Percentiles rank a stretch among this genome's conserved stretches.
These are phyloP conservation scores for Neurospora sp. DNA, from an alignment of 495 filamentous ascomycete genomes.

Conservation along the genomic window DNA sequence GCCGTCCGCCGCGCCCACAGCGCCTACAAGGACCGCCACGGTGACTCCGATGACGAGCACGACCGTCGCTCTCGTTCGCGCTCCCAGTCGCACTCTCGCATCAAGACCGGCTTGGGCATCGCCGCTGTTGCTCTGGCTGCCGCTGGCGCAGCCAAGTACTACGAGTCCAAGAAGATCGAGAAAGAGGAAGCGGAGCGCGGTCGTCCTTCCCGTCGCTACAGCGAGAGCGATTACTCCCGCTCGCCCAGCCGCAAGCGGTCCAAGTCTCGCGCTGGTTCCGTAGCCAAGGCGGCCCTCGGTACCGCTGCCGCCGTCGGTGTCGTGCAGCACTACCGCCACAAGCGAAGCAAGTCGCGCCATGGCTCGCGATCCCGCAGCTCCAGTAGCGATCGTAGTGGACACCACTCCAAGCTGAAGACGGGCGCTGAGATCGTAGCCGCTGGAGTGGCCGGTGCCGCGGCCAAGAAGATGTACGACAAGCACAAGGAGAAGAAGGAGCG, in stretches of 20 bases:
- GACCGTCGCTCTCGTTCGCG: slow-evolving; percentile 36
- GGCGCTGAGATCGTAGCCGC: slow-evolving; percentile 59
- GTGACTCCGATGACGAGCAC: slow-evolving; percentile 36
- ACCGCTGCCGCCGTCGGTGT: slow-evolving; percentile 70
- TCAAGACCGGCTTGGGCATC: slow-evolving; percentile 63
- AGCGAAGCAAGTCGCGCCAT: slow-evolving; percentile 51
- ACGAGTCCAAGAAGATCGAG: slow-evolving; percentile 55
- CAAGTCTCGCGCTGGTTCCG: slow-evolving; percentile 55
- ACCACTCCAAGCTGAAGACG: slow-evolving; percentile 39
- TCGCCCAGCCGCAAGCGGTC: slow-evolving; percentile 32
- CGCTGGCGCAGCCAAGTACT: slow-evolving; percentile 70
- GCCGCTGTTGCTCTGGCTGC: slow-evolving; percentile 67
- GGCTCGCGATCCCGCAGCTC: slow-evolving; percentile 45
- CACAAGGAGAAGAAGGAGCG: slow-evolving; percentile 41
- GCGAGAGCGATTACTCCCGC: slow-evolving; percentile 28
- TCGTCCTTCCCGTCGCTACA: slow-evolving; percentile 54
- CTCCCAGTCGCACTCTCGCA: slow-evolving; percentile 44
- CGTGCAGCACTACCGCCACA: slow-evolving; percentile 62
- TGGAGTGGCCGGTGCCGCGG: slow-evolving; percentile 67
- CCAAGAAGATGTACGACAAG: slow-evolving; percentile 72
- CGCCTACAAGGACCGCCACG: slow-evolving; percentile 55
- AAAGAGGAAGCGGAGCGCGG: slow-evolving; percentile 56
- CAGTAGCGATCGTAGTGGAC: slow-evolving; percentile 20
- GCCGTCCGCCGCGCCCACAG: slow-evolving; percentile 61
- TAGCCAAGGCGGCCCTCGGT: slow-evolving; percentile 69